These are phyloP conservation scores for Pythium insidiosum DNA, from an alignment of 352 stramenopile species.

Conservation along the genomic window DNA sequence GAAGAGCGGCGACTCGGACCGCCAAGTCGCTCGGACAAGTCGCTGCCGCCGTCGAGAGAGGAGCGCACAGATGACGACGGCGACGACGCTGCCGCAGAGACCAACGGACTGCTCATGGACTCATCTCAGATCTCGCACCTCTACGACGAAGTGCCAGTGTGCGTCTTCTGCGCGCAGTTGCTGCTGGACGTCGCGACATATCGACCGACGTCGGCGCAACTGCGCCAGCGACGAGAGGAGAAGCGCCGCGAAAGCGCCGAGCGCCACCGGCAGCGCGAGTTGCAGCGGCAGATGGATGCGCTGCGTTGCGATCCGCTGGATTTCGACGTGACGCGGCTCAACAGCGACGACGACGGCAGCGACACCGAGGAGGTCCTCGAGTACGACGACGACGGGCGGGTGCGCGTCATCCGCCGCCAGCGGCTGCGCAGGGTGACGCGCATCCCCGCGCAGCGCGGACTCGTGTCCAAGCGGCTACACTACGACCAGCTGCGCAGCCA, in stretches of 20 bases:
- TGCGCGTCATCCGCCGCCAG: conserved; percentile 23
- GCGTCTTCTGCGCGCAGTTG: conserved; percentile 48
- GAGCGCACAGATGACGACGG: background rate
- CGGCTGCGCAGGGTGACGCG: conserved; percentile 13
- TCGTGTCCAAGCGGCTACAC: conserved; percentile 51
- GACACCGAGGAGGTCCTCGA: conserved; percentile 39
- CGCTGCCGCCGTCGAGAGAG: background rate
- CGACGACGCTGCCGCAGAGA: background rate
- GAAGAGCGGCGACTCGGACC: background rate
- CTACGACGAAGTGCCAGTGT: conserved; percentile 52
- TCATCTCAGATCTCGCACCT: conserved; percentile 29
- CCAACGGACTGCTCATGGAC: conserved; percentile 2
- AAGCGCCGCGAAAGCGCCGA: conserved; percentile 10
- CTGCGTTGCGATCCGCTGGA: conserved; percentile 40
- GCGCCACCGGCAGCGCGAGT: conserved; percentile 17
- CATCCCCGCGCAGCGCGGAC: conserved; percentile 29
- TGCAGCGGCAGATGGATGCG: conserved; percentile 9
- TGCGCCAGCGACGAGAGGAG: background rate
- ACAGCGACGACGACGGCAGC: conserved; percentile 43
- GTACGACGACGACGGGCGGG: conserved; percentile 26
- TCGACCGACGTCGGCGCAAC: conserved; percentile 11
- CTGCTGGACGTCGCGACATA: conserved; percentile 41
- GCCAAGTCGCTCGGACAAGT: too few relatives aligned
- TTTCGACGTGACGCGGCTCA: conserved; percentile 36
- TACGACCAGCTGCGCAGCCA: conserved; percentile 46